These are phyloP conservation scores for Colletotrichum lini DNA, from an alignment of 2,329 filamentous ascomycete genomes.

Conservation along the genomic window DNA sequence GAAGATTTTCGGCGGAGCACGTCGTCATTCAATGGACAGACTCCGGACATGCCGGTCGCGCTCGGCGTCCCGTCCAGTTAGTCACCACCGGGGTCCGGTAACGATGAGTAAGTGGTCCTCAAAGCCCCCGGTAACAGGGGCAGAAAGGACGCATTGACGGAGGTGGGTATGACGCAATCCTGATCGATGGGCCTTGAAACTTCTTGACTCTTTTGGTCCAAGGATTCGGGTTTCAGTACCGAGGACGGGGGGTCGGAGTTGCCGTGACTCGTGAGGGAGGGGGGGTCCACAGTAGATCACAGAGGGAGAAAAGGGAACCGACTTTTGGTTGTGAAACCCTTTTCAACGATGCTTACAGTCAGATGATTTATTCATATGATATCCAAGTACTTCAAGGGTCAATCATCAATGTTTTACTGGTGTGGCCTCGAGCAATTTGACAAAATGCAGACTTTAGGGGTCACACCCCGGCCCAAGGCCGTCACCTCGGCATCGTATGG, in stretches of 20 bases:
- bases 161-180: constrained; percentile 22
- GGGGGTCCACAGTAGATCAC: not conserved
- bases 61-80: constrained; percentile 12
- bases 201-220: not conserved
- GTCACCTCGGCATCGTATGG: constrained; percentile 24
- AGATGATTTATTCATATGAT: no score
- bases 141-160: constrained; percentile 6
- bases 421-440: no score
- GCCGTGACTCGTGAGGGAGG: constrained; percentile 1
- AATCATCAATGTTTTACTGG: no score
- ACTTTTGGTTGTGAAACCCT: no score
- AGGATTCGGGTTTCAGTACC: constrained; percentile 25
- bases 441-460: not conserved
- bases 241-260: constrained; percentile 28
- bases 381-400: no score
- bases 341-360: no score
- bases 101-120: not conserved
- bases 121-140: not conserved
- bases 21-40: not conserved
- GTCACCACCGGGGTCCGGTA: constrained; percentile 27
- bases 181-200: not conserved
- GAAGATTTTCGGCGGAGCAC: constrained; percentile 23
- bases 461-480: not conserved
- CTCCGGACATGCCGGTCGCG: constrained; percentile 10
- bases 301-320: no score